Base-by-base conservation (phyloP, 2,329 filamentous ascomycete species). In the Colletotrichum shisoi region DNA sequence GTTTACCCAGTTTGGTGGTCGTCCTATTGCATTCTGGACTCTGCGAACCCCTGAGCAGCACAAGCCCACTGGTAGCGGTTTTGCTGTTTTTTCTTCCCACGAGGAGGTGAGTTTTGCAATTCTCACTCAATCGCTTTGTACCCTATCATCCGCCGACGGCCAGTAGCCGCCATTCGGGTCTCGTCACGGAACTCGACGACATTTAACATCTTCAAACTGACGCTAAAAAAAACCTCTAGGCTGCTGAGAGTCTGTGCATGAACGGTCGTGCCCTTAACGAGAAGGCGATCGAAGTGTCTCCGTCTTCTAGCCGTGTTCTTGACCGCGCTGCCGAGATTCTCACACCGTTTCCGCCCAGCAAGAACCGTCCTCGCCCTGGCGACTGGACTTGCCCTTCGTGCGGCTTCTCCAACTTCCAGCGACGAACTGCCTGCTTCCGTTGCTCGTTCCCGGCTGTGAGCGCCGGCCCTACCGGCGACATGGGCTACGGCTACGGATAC, bases 371-470 rank as follows among this genome's bases (percentile, higher is more conserved):
- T 69, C 91, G 95, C 65, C 95, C 95, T 45, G 95, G 95, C 78
- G 95, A 99, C 80, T 99, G 95, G 95, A 98, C 94, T 68, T 99
- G 95, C 83, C 95, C 95, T 52, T 97, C 94, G 59, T 99, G 95
- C 76, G 95, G 95, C 69, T 99, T 99, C 83, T 97, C 93, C 74
- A 99, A 99, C 85, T 99, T 99, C 84, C 95, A 99, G 81, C 92
- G 95, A 74, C 92, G 95, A 73, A 98, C 95, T 19, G 95, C 94
- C 59, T 99, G 95, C 81, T 99, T 99, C 91, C 91, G 95, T 73
- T 99, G 95, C 84, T 97, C 94, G 1, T 99, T 96, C 88, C 94
- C 95, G n/a, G 94, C 95, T 31, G 93, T 96, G 79, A 90, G 90
- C 70, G 88, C 91, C 42, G 91, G 88, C 17, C 91, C 91, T 42